Conservation (phyloP, 768 basidiomycete species). For the Suillus cothurnatus region DNA sequence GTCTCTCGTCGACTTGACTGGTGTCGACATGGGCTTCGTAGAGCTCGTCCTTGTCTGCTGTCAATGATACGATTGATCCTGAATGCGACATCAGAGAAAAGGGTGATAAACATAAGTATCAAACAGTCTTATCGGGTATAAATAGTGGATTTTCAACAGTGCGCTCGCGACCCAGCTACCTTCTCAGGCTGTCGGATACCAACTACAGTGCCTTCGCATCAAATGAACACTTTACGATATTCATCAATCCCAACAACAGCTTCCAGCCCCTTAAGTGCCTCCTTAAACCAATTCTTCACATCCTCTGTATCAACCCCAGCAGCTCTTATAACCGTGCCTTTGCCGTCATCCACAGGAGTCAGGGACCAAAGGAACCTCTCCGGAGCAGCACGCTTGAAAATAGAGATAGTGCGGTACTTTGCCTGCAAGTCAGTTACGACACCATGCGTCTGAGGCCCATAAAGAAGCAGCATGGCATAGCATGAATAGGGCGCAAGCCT, state of each 20-base stretch:
- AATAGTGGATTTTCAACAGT: neutral
- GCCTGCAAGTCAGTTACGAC: constrained; percentile 51
- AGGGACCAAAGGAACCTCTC: constrained; percentile 81
- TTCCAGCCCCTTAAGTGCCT: constrained; percentile 52
- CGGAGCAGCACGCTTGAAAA: constrained; percentile 60
- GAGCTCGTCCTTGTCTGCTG: constrained; percentile 14
- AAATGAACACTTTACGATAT: constrained; percentile 64
- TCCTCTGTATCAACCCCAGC: constrained; percentile 78
- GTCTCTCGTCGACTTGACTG: constrained; percentile 54
- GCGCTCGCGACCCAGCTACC: neutral
- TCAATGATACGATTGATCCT: neutral
- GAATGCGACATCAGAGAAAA: neutral
- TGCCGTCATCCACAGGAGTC: constrained; percentile 53
- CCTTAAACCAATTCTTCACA: constrained; percentile 70
- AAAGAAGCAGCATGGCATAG: constrained; percentile 85
- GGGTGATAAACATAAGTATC: neutral
- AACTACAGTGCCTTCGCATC: constrained; percentile 10
- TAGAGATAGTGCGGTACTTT: constrained; percentile 54
- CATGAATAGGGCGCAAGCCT: constrained; percentile 82
- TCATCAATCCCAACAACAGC: constrained; percentile 61
- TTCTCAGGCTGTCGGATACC: neutral
- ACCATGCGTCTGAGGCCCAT: constrained; percentile 60
- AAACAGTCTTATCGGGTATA: neutral
- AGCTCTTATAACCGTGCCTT: constrained; percentile 65
- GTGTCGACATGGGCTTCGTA: constrained; percentile 57